Base-by-base conservation (phyloP, 2,329 filamentous ascomycete genomes). In the Fusarium pseudonygamai region DNA sequence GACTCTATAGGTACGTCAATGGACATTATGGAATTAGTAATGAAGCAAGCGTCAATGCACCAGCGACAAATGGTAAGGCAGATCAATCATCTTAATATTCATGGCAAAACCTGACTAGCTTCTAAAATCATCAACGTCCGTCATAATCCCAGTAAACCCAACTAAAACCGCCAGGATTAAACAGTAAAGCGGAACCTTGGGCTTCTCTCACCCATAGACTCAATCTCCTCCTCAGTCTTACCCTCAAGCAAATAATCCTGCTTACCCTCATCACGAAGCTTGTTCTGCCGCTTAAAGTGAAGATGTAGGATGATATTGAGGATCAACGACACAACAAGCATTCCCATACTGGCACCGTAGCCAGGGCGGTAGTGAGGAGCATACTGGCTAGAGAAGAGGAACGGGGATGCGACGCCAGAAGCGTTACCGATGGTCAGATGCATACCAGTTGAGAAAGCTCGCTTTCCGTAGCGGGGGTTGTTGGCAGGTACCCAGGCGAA, bases 381-480 rank as follows among this genome's bases (percentile, higher is more conserved):
- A 70, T 87, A 81, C 22, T 75, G 75, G 7, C 80, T 79, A 2
- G 83, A 81, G 64, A 88, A 89, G 2, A 89, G 79, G 77, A 91
- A 92, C 3, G 88, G 88, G 5, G 88, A 85, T 83, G 91, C 89
- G 39, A 92, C 89, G 4, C 91, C 90, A 24, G 87, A 86, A 46
- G 86, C 84, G 71, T 92, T 92, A 14, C 89, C 90, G 60, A 91
- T 85, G 7, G 85, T 90, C 22, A 92, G 80, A 76, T 91, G 89
- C 66, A 92, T 74, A 1, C 89, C 90, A 0, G 86, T 90, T 0
- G 89, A 90, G 13, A 88, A 88, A 0, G 90, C 89, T 30, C 90
- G 83, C 79, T 92, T 92, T 16, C 89, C 90, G 70, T 92, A 92
- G 7, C 90, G 84, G 5, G 91, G 90, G 46, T 87, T 85, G 69